Evolutionary conservation across 2,329 filamentous ascomycete genomes (phyloP), one percentile per base, ranked within the genome.

Genomic region (Acephala macrosclerotiorum): DNA sequence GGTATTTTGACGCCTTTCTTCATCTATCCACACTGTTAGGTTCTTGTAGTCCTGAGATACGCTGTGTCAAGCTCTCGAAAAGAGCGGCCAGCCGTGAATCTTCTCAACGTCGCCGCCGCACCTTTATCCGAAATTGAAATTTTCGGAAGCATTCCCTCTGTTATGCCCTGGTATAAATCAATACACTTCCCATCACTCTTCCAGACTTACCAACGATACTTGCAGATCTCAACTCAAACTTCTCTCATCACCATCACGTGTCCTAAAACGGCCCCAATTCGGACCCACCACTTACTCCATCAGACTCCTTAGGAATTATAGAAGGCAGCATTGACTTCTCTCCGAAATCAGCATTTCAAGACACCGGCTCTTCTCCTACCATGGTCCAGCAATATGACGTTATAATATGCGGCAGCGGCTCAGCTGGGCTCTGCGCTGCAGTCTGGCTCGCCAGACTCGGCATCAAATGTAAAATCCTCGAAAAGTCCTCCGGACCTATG

Each of bases 331-430:
- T 5, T 18, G 16, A 16, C 18, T 42, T 42, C 18, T 18, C 40
- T 42, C 40, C 18, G 16, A 42, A n/a, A 16, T 42, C n/a, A n/a
- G 18, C 2, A 18, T 18, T 42, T 16, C 40, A 42, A 6, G 11
- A 18, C 6, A 18, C 7, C 42, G 7, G 18, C n/a, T 22, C 4
- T n/a, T 18, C 45, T 49, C n/a, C 45, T 49, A 49, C 45, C 11
- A 73, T 73, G 71, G 35, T 65, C 16, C 51, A 72, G 57, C 56
- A 71, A 66, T 72, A 78, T 67, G 85, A 89, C 70, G 85, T 90
- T 18, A 76, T 90, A 18, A 89, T 90, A 68, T 83, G 82, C 65
- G 87, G 88, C 64, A 84, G 82, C 61, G 88, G 88, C 35, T 88
- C 86, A 1, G 88, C 88, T 5, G 88, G 88, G 20, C 80, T 90